phyloP scores from a whole-genome alignment of 495 filamentous ascomycete species.

The Penicillium longicatenatum region DNA sequence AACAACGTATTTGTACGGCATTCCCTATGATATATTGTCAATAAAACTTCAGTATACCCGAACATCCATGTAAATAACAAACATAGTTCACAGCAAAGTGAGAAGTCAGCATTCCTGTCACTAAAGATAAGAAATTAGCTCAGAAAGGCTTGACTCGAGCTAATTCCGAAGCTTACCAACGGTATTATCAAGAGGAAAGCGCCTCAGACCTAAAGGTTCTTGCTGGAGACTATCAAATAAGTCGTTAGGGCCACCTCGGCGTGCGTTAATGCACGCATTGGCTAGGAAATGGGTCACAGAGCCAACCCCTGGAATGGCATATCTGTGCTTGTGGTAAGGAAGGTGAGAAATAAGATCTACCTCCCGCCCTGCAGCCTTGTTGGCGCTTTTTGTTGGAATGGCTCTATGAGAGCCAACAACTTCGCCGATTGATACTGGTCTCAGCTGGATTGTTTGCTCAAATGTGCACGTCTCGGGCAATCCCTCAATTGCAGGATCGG shows the following conservation, averaged over 20 bases:
- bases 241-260: slow-evolving; percentile 59
- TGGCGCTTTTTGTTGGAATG: neutral
- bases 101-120: slow-evolving; percentile 54
- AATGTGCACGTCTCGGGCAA: slow-evolving; percentile 46
- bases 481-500: neutral
- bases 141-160: neutral
- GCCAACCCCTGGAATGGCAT: slow-evolving; percentile 49
- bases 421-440: slow-evolving; percentile 16
- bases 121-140: slow-evolving; percentile 11
- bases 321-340: slow-evolving; percentile 33
- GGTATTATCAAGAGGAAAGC: slow-evolving; percentile 48
- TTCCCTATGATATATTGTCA: slow-evolving; percentile 53
- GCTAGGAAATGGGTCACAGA: slow-evolving; percentile 65
- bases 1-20: slow-evolving; percentile 81
- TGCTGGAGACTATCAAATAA: slow-evolving; percentile 64
- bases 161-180: slow-evolving; percentile 39
- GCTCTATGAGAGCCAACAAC: neutral
- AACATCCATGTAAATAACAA: slow-evolving; percentile 26
- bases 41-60: neutral
- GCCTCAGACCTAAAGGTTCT: slow-evolving; percentile 57
- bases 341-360: neutral
- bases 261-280: slow-evolving; percentile 49
- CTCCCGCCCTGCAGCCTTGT: neutral
- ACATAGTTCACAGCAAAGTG: slow-evolving; percentile 78
- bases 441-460: slow-evolving; percentile 35